Evolutionary conservation across 1,139 yeast species (phyloP).

Genomic region (Scheffersomyces segobiensis): DNA sequence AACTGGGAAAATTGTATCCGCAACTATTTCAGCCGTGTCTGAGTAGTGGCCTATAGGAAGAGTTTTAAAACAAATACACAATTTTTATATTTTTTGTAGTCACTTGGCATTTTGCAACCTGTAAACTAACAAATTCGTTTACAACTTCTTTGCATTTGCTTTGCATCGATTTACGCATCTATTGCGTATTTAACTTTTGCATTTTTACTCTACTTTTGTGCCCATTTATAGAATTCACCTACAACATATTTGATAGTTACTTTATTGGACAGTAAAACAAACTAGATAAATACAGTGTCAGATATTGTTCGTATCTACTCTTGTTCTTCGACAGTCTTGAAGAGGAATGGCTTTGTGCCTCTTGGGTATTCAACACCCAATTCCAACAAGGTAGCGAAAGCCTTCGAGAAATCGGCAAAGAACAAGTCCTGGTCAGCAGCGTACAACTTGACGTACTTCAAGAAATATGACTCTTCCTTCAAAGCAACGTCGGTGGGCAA

Average conservation of each 20-base stretch:
- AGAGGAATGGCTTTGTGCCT: conserved; percentile 44
- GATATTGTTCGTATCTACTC: neutral
- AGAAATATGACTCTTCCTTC: conserved; percentile 63
- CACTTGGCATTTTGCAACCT: too few relatives aligned
- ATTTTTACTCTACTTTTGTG: neutral
- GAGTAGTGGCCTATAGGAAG: too few relatives aligned
- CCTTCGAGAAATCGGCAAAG: conserved; percentile 70
- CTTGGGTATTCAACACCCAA: conserved; percentile 67
- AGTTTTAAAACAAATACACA: too few relatives aligned
- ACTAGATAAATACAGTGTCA: neutral
- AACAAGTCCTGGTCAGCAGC: conserved; percentile 71
- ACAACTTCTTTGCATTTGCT: neutral
- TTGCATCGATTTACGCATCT: neutral
- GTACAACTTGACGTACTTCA: conserved; percentile 65
- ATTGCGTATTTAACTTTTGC: neutral
- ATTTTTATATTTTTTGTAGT: too few relatives aligned
- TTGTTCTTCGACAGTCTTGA: conserved; percentile 76
- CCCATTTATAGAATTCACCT: neutral
- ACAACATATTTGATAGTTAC: neutral
- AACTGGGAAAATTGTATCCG: too few relatives aligned
- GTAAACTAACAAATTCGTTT: too few relatives aligned
- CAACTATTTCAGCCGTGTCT: too few relatives aligned
- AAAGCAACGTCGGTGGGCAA: conserved; percentile 81
- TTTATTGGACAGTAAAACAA: neutral
- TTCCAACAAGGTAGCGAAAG: conserved; percentile 70